phyloP scores from a whole-genome alignment of 2,329 filamentous ascomycete species.

The Aplosporella prunicola region DNA sequence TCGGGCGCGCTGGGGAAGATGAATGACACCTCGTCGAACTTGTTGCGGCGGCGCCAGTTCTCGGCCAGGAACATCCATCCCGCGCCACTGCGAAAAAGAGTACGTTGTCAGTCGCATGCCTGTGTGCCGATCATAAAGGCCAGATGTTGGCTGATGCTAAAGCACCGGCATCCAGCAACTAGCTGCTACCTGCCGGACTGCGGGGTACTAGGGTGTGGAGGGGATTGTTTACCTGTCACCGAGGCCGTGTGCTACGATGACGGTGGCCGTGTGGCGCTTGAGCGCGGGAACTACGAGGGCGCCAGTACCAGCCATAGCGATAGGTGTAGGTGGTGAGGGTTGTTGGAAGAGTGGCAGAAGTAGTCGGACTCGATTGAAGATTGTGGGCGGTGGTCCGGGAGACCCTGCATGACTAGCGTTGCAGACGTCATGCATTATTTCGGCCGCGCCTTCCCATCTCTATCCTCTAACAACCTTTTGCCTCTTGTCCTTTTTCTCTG shows the following conservation, averaged over 20 bases:
- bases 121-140: no score
- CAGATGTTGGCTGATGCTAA: no score
- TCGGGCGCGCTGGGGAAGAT: conserved; percentile 83
- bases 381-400: background rate
- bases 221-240: conserved; percentile 54
- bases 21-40: conserved; percentile 85
- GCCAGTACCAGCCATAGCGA: conserved; percentile 19
- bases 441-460: background rate
- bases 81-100: conserved; percentile 8
- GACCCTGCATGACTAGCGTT: conserved; percentile 9
- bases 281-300: conserved; percentile 67
- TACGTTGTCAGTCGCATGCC: no score
- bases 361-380: background rate
- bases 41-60: conserved; percentile 71
- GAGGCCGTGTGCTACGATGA: conserved; percentile 89
- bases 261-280: conserved; percentile 79
- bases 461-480: background rate
- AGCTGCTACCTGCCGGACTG: background rate
- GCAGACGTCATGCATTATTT: conserved; percentile 7
- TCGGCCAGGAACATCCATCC: conserved; percentile 65
- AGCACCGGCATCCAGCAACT: no score
- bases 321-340: background rate
- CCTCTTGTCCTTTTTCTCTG: background rate
- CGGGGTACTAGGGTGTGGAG: background rate
- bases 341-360: background rate